Evolutionary conservation across 139 green algal genomes (phyloP).

Genomic region (Volvox reticuliferus): DNA sequence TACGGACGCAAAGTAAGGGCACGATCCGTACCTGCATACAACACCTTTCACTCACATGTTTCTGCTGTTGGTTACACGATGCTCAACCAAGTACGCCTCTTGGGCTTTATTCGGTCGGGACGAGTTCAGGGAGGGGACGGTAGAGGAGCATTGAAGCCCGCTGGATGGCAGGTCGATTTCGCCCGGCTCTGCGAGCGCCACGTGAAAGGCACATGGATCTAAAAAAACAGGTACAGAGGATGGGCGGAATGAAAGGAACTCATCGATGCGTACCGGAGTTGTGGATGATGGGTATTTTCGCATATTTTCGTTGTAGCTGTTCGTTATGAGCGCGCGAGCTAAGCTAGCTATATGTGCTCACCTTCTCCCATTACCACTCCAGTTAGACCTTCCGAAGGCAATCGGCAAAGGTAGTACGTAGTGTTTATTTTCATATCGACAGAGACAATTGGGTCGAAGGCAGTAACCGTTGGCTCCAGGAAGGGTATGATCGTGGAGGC

Average conservation of each 20-base stretch:
- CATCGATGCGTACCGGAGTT: background rate
- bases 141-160: background rate
- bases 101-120: background rate
- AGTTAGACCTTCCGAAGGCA: background rate
- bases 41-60: background rate
- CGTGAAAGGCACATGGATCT: background rate
- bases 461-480: background rate
- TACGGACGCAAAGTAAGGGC: too few relatives aligned
- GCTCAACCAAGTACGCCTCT: background rate
- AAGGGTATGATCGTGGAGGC: background rate
- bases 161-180: background rate
- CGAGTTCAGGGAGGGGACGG: background rate
- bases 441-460: background rate
- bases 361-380: background rate
- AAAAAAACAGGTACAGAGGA: background rate
- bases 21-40: too few relatives aligned
- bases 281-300: background rate
- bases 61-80: slow-evolving; percentile 14
- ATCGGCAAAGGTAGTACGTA: background rate
- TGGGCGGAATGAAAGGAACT: background rate
- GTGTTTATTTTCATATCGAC: background rate
- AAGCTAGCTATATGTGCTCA: background rate
- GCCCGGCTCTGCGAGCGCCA: background rate
- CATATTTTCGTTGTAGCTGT: background rate
- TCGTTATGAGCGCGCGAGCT: background rate